phyloP scores from a whole-genome alignment of 306 rosid genomes.

The Cicer arietinum region DNA sequence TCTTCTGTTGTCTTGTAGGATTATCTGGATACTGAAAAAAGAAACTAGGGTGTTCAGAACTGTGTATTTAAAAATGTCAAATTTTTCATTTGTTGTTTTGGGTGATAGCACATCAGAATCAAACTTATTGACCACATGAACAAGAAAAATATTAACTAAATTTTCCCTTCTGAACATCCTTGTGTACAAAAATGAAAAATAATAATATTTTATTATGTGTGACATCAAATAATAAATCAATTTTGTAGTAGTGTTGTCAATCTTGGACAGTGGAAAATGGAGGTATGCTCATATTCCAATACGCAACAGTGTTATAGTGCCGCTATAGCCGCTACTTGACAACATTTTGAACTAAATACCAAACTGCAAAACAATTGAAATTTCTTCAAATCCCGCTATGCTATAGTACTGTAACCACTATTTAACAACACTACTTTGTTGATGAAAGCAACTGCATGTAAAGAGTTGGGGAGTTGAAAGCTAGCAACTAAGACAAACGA shows the following conservation, averaged over 20 bases:
- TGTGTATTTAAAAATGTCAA: slow-evolving; percentile 15
- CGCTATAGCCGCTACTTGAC: too few relatives aligned
- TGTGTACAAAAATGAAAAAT: neutral
- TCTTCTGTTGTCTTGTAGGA: slow-evolving; percentile 97
- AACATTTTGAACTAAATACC: too few relatives aligned
- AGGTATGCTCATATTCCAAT: too few relatives aligned
- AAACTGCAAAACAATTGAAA: too few relatives aligned
- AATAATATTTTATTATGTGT: neutral
- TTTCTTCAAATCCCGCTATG: too few relatives aligned
- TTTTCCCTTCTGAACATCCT: slow-evolving; percentile 22
- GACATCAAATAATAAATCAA: slow-evolving; percentile 20
- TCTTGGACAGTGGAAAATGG: too few relatives aligned
- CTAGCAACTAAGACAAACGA: slow-evolving; percentile 8
- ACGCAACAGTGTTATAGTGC: too few relatives aligned
- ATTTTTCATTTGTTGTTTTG: slow-evolving; percentile 7
- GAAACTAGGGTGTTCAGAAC: slow-evolving; percentile 27
- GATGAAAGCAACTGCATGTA: slow-evolving; percentile 11
- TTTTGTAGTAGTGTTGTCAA: neutral
- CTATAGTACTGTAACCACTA: too few relatives aligned
- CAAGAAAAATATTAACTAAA: neutral
- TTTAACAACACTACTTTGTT: neutral
- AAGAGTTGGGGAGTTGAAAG: slow-evolving; percentile 12
- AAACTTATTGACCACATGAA: slow-evolving; percentile 8
- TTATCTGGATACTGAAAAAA: slow-evolving; percentile 84
- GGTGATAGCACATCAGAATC: slow-evolving; percentile 2